These are phyloP conservation scores for Fusarium verrucosum DNA, from an alignment of 2,329 filamentous ascomycete genomes.

Conservation along the genomic window DNA sequence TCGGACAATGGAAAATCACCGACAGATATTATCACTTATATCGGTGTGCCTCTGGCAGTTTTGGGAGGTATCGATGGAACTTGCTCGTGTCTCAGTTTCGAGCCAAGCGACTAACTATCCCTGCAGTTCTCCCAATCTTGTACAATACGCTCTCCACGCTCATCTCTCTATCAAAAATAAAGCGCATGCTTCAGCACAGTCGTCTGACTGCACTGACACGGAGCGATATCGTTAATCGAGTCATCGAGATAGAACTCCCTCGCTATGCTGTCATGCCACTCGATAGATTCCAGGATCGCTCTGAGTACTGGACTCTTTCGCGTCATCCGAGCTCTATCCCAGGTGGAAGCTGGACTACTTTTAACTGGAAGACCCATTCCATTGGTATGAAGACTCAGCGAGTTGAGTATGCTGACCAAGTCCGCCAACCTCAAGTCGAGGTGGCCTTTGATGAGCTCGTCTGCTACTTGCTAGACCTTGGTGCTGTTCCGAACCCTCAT, in stretches of 20 bases:
- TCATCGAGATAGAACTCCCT: slow-evolving; percentile 73
- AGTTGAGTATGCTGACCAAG: slow-evolving; percentile 68
- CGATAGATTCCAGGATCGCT: slow-evolving; percentile 62
- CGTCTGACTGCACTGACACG: slow-evolving; percentile 68
- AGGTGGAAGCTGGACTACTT: slow-evolving; percentile 71
- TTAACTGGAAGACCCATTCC: slow-evolving; percentile 71
- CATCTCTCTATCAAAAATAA: slow-evolving; percentile 67
- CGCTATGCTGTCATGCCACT: slow-evolving; percentile 70
- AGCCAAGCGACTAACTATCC: slow-evolving; percentile 3
- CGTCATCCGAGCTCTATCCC: slow-evolving; percentile 62
- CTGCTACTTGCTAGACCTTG: slow-evolving; percentile 69
- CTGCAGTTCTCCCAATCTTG: slow-evolving; percentile 66
- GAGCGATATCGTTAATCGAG: slow-evolving; percentile 70
- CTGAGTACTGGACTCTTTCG: slow-evolving; percentile 67
- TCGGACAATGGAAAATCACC: slow-evolving; percentile 49
- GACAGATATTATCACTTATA: slow-evolving; percentile 64
- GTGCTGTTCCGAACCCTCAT: slow-evolving; percentile 67
- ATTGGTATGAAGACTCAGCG: slow-evolving; percentile 71
- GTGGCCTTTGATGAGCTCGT: slow-evolving; percentile 67
- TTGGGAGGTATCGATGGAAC: slow-evolving; percentile 52
- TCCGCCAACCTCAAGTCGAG: slow-evolving; percentile 63
- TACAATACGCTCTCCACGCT: slow-evolving; percentile 72
- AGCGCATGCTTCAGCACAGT: slow-evolving; percentile 65
- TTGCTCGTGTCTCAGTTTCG: neutral
- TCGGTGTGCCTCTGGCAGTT: slow-evolving; percentile 67